These are phyloP conservation scores for Acanthamoeba culbertsoni DNA, from an alignment of 208 protist genomes.

Conservation along the genomic window DNA sequence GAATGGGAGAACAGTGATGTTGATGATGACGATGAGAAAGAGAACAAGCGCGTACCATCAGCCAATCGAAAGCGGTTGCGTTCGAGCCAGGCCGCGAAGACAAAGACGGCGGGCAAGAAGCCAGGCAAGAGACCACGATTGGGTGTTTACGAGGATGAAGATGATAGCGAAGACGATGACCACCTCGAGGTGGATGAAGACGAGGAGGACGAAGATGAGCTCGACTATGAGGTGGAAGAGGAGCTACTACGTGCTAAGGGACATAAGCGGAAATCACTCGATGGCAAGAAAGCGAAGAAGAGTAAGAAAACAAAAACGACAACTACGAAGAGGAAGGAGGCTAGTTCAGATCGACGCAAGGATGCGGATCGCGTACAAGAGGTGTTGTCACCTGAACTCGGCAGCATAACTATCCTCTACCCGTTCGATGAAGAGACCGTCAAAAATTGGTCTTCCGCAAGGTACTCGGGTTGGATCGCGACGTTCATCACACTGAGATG, in stretches of 20 bases:
- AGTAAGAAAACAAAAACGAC: not conserved
- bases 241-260: too few species aligned
- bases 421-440: conserved; percentile 44
- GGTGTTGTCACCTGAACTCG: not conserved
- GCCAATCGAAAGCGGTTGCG: too few species aligned
- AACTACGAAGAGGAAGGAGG: not conserved
- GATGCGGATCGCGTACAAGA: not conserved
- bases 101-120: not conserved
- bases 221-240: not conserved
- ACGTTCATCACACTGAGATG: too few species aligned
- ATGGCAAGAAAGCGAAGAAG: not conserved
- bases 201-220: not conserved
- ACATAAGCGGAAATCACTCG: not conserved
- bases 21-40: not conserved
- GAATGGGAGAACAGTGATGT: not conserved
- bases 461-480: not conserved
- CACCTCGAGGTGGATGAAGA: not conserved
- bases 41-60: not conserved
- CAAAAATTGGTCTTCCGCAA: not conserved
- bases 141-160: not conserved
- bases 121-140: not conserved
- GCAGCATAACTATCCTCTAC: not conserved
- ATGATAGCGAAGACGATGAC: not conserved
- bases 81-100: not conserved
- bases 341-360: not conserved